Evolutionary conservation across 1,284 basidiomycete species (phyloP), one percentile per base, ranked within the genome.

Genomic region (Ustilago bromivora): DNA sequence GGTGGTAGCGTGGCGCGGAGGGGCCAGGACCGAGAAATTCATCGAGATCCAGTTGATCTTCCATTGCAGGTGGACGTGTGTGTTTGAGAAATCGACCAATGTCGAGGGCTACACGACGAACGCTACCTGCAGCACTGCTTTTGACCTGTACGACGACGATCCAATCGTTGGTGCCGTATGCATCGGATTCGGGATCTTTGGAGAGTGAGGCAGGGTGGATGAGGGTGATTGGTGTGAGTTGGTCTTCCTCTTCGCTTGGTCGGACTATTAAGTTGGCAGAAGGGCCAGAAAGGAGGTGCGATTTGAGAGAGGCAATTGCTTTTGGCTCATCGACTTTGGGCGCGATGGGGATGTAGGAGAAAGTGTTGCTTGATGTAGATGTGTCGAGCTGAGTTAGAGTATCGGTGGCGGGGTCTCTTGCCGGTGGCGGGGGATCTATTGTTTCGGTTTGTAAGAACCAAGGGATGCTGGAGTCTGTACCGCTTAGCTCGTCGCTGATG

Each of bases 111-210:
- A 83, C 81, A 32, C 76, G 66, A 31, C 74, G 72, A 17, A 83
- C 81, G 43, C 70, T 75, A 17, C 81, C 81, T 19, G 78, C 73
- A 40, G 76, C 71, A 15, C 69, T 62, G 66, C 75, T 76, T 52
- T 74, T 74, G 49, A 84, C 83, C 54, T 84, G 76, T 31, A 84
- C 81, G 10, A 85, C 66, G 4, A 84, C 67, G 52, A 85, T 83
- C 82, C 83, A 85, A 58, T 84, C 83, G 15, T 71, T 75, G 52
- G 55, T 53, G 32, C 71, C 55, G 36, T 66, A 69, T 9, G 63
- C 72, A 57, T 79, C 61, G 41, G 68, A 62, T 54, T 62, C 64
- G 32, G 68, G 71, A 43, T 78, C 76, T 41, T 71, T 71, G 47
- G 76, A 75, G 4, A 78, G 66, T 1, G 76, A 78, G 17, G 72